Evolutionary conservation across 305 asterid genomes (phyloP).

Genomic region (Nicotiana rustica): DNA sequence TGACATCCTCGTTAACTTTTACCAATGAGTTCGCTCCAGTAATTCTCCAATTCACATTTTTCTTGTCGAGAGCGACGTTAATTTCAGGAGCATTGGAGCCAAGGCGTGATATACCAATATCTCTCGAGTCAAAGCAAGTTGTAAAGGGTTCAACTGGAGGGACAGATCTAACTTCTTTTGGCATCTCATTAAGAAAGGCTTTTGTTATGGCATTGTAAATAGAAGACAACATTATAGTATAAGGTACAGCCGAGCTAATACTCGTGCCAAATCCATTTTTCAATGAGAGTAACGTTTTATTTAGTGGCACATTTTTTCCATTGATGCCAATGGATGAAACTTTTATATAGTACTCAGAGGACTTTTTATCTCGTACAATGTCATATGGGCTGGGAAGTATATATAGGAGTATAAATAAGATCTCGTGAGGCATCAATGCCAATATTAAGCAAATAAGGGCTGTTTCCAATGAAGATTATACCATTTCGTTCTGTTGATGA

Average conservation of each 20-base stretch:
- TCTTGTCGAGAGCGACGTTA: conserved; percentile 29
- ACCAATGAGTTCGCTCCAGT: conserved; percentile 39
- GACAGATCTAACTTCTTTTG: conserved; percentile 25
- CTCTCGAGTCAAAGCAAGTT: conserved; percentile 30
- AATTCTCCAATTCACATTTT: conserved; percentile 37
- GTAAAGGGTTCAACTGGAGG: conserved; percentile 34
- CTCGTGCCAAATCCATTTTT: conserved; percentile 27
- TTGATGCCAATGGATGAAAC: conserved; percentile 32
- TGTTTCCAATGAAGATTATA: conserved; percentile 36
- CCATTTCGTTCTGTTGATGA: conserved; percentile 35
- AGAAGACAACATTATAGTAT: conserved; percentile 33
- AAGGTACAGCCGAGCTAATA: conserved; percentile 33
- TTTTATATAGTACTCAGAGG: conserved; percentile 27
- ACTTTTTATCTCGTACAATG: not conserved
- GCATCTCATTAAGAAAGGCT: conserved; percentile 7
- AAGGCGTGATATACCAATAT: conserved; percentile 29
- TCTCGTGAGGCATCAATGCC: conserved; percentile 29
- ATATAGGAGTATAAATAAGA: conserved; percentile 37
- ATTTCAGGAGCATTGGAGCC: conserved; percentile 36
- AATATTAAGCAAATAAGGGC: conserved; percentile 29
- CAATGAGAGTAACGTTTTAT: conserved; percentile 19
- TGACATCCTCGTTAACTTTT: not conserved
- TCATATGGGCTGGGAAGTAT: conserved; percentile 31
- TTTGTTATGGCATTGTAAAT: conserved; percentile 34
- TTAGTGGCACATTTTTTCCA: conserved; percentile 26